Evolutionary conservation across 257 asterid species (phyloP).

Genomic region (Solanum rostratum): DNA sequence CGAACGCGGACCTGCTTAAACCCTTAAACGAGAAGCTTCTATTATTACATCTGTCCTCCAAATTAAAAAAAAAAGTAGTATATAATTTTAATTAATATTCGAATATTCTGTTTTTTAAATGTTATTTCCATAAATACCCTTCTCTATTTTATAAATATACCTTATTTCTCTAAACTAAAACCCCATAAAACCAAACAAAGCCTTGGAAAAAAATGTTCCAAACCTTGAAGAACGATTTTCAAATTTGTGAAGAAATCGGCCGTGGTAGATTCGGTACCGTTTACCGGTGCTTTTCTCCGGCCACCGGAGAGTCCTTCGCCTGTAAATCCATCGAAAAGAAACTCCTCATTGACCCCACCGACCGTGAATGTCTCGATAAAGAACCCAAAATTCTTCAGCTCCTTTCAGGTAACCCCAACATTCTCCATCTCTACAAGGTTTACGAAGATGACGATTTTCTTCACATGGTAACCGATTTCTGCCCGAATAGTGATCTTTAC

Average conservation of each 20-base stretch:
- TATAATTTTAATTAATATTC: neutral
- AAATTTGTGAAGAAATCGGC: slow-evolving; percentile 57
- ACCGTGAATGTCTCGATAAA: slow-evolving; percentile 45
- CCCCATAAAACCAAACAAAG: neutral
- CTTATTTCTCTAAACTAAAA: neutral
- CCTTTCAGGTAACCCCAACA: slow-evolving; percentile 34
- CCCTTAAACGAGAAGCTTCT: neutral
- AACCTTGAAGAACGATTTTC: slow-evolving; percentile 30
- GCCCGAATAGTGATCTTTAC: slow-evolving; percentile 44
- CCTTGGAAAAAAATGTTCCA: slow-evolving; percentile 21
- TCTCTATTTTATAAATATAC: neutral
- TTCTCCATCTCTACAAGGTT: slow-evolving; percentile 33
- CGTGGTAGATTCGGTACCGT: slow-evolving; percentile 65
- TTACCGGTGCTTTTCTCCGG: slow-evolving; percentile 35
- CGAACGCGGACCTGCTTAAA: too few relatives aligned
- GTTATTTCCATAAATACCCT: neutral
- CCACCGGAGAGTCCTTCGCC: slow-evolving; percentile 24
- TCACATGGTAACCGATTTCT: slow-evolving; percentile 53
- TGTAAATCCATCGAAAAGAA: slow-evolving; percentile 40
- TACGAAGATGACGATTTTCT: slow-evolving; percentile 50
- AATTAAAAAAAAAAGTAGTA: neutral
- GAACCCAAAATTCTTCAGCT: slow-evolving; percentile 47
- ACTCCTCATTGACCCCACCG: slow-evolving; percentile 33
- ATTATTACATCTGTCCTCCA: neutral
- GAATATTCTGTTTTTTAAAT: neutral